Evolutionary conservation across 495 filamentous ascomycete species (phyloP).

Genomic region (Clavariopsis aquatica): DNA sequence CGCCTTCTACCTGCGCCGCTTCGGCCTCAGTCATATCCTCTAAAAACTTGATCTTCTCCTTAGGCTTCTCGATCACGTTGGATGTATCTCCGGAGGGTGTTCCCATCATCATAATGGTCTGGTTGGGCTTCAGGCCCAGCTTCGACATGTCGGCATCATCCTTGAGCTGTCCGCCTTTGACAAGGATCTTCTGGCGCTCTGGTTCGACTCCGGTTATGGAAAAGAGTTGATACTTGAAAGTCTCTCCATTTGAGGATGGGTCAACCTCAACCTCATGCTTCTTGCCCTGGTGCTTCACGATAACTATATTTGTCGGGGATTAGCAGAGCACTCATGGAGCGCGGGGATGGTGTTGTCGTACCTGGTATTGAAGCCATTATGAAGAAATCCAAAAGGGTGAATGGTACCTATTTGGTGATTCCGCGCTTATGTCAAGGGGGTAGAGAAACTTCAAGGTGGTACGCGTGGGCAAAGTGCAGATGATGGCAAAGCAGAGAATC

Average conservation of each 20-base stretch:
- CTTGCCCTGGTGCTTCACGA: slow-evolving; percentile 93
- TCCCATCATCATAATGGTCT: slow-evolving; percentile 96
- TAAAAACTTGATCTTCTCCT: slow-evolving; percentile 80
- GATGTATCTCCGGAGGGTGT: slow-evolving; percentile 69
- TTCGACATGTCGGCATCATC: slow-evolving; percentile 87
- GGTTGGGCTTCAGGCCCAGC: slow-evolving; percentile 79
- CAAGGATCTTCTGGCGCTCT: slow-evolving; percentile 89
- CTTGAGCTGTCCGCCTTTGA: slow-evolving; percentile 92
- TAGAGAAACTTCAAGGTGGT: background rate
- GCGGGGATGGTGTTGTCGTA: slow-evolving; percentile 3
- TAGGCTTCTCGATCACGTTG: slow-evolving; percentile 66
- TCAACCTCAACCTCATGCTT: slow-evolving; percentile 93
- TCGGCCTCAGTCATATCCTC: slow-evolving; percentile 99
- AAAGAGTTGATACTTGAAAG: slow-evolving; percentile 92
- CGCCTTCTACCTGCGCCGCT: slow-evolving; percentile 75
- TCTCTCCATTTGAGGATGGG: slow-evolving; percentile 78
- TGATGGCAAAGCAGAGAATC: slow-evolving; percentile 13
- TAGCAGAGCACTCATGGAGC: slow-evolving; percentile 9
- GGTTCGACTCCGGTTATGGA: slow-evolving; percentile 95
- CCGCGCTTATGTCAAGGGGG: background rate
- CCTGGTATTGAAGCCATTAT: slow-evolving; percentile 44
- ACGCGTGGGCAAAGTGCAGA: slow-evolving; percentile 21
- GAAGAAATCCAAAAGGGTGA: background rate
- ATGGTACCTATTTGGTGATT: background rate
- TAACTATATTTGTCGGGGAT: slow-evolving; percentile 56